Base-by-base conservation (phyloP, 108 stramenopile genomes). In the Nitzschia sp. region DNA sequence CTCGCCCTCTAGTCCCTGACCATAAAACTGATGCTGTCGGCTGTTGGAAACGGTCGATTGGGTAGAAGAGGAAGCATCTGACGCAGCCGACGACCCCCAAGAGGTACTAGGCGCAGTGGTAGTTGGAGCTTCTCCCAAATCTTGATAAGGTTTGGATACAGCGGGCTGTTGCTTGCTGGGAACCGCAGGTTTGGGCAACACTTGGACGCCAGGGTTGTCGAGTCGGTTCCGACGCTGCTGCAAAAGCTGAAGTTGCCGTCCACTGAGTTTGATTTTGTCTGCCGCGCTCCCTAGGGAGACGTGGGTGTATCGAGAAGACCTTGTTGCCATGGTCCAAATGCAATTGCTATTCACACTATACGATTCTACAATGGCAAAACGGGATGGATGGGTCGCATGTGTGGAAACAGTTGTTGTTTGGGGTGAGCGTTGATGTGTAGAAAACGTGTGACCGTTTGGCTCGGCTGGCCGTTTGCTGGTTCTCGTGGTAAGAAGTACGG, bases 31-130 rank as follows among this genome's bases (percentile, higher is more conserved):
- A 9, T 55, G 54, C 14, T 67, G 41, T 0, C 51, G 34, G 17
- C 60, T 48, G 8, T 9, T 21, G 24, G 57, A 58, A 8, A 10
- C 48, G 17, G 40, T 22, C 46, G 51, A 22, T 9, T 46, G 14
- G 14, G 34, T 26, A 10, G 40, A 29, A 14, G 59, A 54, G 37
- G 37, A 46, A 39, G 51, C 19, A 9, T 55, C 39, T 2, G 58
- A 69, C 6, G 54, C 57, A 10, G 72, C 53, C 8, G 72, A 66
- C 11, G 64, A 65, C 21, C 60, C 72, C 43, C 65, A 66, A 22
- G 51, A 75, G n/a, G 73, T 68, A 8, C 46, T 75, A 14, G 73
- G 65, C 12, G 38, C 66, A 10, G 71, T 72, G 24, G 20, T 21
- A 14, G 66, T 75, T 20, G 44, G 66, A 56, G 67, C 66, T 19